These are phyloP conservation scores for Paraurostyla sp. DNA, from an alignment of 73 alveolate genomes.

Conservation along the genomic window DNA sequence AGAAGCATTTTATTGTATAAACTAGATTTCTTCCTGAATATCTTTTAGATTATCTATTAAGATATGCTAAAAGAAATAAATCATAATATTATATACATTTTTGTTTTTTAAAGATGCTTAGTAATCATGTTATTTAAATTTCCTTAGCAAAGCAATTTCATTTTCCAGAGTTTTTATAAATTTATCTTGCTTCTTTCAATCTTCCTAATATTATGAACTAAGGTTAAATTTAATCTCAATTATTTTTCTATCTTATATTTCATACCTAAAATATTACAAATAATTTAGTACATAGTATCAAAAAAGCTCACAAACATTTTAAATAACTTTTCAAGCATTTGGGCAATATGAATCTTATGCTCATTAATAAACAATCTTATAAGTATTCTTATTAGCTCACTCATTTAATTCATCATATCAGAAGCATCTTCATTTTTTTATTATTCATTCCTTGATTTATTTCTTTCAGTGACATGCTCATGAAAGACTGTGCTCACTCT, in stretches of 20 bases:
- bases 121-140: slow-evolving; percentile 47
- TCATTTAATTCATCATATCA: slow-evolving; percentile 4
- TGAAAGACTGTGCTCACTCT: background rate
- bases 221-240: background rate
- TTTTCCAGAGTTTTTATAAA: slow-evolving; percentile 38
- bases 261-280: background rate
- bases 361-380: slow-evolving; percentile 23
- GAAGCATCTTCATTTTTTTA: background rate
- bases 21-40: slow-evolving; percentile 25
- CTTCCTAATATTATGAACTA: slow-evolving; percentile 28
- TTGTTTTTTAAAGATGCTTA: background rate
- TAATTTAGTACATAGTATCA: slow-evolving; percentile 22
- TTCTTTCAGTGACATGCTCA: background rate
- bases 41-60: slow-evolving; percentile 18
- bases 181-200: slow-evolving; percentile 27
- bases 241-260: slow-evolving; percentile 31
- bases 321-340: slow-evolving; percentile 29
- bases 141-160: slow-evolving; percentile 41
- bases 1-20: slow-evolving; percentile 28
- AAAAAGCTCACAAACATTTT: slow-evolving; percentile 42
- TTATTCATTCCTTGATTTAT: background rate
- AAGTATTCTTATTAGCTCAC: slow-evolving; percentile 30
- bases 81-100: slow-evolving; percentile 18
- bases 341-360: slow-evolving; percentile 26
- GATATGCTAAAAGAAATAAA: background rate